Conservation (phyloP, 176 grass and related monocot genomes). For the Avena eriantha region DNA sequence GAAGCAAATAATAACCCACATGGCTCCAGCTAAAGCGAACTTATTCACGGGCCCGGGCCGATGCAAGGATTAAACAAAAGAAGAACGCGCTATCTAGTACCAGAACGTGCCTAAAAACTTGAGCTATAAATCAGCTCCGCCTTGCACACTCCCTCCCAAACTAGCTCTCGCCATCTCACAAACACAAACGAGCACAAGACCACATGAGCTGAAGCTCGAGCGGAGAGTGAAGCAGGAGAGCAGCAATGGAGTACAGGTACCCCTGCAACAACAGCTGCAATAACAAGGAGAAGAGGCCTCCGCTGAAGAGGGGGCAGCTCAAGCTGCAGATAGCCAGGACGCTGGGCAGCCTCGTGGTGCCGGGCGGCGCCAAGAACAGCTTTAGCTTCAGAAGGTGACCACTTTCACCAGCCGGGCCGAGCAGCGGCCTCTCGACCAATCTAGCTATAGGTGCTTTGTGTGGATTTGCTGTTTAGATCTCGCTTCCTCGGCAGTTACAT, state of each 20-base stretch:
- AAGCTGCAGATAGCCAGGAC: slow-evolving; percentile 15
- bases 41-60: slow-evolving; percentile 16
- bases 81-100: slow-evolving; percentile 17
- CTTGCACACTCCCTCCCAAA: slow-evolving; percentile 7
- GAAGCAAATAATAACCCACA: slow-evolving; percentile 1
- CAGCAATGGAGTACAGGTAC: slow-evolving; percentile 47
- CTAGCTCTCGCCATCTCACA: slow-evolving; percentile 15
- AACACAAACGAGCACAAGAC: neutral
- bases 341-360: neutral
- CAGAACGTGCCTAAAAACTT: slow-evolving; percentile 14
- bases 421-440: too few relatives aligned
- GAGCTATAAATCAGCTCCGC: slow-evolving; percentile 30
- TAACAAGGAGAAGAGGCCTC: slow-evolving; percentile 21
- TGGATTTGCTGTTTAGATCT: neutral
- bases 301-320: slow-evolving; percentile 7
- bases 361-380: too few relatives aligned
- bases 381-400: too few relatives aligned
- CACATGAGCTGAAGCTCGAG: too few relatives aligned
- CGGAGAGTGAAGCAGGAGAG: neutral
- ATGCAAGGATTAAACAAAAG: neutral
- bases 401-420: neutral
- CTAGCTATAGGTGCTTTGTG: neutral
- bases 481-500: neutral
- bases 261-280: neutral
- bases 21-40: slow-evolving; percentile 13